These are phyloP conservation scores for Sphenostylis stenocarpa DNA, from an alignment of 306 rosid species.

Conservation along the genomic window DNA sequence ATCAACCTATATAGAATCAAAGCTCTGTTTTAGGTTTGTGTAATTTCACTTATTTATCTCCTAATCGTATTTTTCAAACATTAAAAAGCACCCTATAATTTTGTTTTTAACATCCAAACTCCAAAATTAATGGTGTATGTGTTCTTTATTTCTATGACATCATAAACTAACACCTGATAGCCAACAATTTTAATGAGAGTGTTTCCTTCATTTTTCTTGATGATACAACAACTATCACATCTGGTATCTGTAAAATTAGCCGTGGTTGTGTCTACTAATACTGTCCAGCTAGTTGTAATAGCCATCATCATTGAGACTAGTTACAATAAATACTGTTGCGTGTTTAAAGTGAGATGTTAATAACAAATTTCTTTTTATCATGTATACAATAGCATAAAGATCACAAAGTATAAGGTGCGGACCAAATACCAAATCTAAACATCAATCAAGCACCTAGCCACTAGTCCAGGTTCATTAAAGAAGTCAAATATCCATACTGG, in stretches of 20 bases:
- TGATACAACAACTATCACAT: neutral
- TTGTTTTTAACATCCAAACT: neutral
- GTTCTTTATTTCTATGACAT: too few relatives aligned
- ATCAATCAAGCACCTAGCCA: neutral
- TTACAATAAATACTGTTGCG: neutral
- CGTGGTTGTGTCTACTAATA: too few relatives aligned
- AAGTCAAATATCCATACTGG: neutral
- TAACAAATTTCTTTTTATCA: neutral
- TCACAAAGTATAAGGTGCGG: neutral
- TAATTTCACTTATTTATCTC: too few relatives aligned
- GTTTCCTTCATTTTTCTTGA: neutral
- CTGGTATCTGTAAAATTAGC: too few relatives aligned
- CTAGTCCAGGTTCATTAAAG: neutral
- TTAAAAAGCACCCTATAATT: too few relatives aligned
- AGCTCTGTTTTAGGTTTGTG: too few relatives aligned
- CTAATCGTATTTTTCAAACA: too few relatives aligned
- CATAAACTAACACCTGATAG: too few relatives aligned
- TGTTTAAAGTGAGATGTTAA: neutral
- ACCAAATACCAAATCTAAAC: neutral
- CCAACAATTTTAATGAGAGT: too few relatives aligned
- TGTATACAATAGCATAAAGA: neutral
- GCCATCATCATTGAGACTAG: neutral
- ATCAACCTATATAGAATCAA: too few relatives aligned
- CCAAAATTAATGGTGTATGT: neutral
- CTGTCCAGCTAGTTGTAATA: neutral